Evolutionary conservation across 78 protist species (phyloP).

Genomic region (Tieghemostelium lacteum): DNA sequence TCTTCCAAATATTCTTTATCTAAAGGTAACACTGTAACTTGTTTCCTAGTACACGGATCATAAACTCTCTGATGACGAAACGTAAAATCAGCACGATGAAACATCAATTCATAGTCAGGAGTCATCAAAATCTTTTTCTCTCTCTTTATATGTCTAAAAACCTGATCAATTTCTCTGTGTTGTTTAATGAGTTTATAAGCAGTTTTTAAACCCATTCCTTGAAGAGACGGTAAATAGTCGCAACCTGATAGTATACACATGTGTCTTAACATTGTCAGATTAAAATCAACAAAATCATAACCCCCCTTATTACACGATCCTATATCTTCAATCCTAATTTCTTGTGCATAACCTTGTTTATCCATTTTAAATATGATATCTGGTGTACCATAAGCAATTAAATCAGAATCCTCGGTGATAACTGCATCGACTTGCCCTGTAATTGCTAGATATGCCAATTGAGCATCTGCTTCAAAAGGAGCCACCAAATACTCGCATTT

Average conservation of each 20-base stretch:
- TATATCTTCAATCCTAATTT: conserved; percentile 37
- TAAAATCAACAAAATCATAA: conserved; percentile 29
- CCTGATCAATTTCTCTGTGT: conserved; percentile 43
- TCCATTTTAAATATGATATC: conserved; percentile 87
- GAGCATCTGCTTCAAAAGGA: conserved; percentile 99
- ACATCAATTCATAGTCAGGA: conserved; percentile 69
- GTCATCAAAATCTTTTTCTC: conserved; percentile 25
- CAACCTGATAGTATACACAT: conserved; percentile 97
- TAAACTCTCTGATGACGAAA: conserved; percentile 87
- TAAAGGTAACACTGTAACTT: conserved; percentile 47
- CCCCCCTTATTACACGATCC: conserved; percentile 33
- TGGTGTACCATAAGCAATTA: conserved; percentile 92
- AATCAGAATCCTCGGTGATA: conserved; percentile 98
- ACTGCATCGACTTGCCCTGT: conserved; percentile 85
- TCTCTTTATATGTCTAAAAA: conserved; percentile 8
- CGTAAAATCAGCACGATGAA: conserved; percentile 83
- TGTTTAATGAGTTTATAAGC: conserved; percentile 82
- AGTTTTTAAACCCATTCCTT: conserved; percentile 94
- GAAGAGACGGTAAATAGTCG: conserved; percentile 93
- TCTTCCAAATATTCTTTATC: conserved; percentile 11
- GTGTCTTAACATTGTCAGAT: conserved; percentile 63
- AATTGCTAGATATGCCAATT: conserved; percentile 93
- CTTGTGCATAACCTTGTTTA: conserved; percentile 78
- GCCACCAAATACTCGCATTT: conserved; percentile 94
- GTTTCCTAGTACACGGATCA: conserved; percentile 60